A percentile compares a stretch with the other conserved stretches of the same genome.
These are phyloP conservation scores for Paraleonurus japonicus DNA, from an alignment of 257 asterid genomes.

Conservation along the genomic window DNA sequence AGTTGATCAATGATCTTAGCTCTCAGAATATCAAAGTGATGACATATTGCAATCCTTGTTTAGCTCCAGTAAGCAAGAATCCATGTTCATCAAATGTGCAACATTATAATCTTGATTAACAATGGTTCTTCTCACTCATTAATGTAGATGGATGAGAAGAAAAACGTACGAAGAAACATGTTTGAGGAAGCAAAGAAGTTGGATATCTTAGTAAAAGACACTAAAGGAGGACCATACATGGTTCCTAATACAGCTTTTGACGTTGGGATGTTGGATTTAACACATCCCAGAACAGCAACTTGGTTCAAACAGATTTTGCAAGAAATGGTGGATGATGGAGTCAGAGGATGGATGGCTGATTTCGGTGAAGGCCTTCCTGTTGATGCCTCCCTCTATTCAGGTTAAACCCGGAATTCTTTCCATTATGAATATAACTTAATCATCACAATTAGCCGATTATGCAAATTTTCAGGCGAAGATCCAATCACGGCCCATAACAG, in stretches of 20 bases:
- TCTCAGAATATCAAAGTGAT: slow-evolving; percentile 61
- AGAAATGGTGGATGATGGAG: slow-evolving; percentile 95
- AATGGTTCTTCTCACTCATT: background rate
- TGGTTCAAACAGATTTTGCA: slow-evolving; percentile 87
- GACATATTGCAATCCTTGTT: slow-evolving; percentile 99
- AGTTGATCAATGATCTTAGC: slow-evolving; percentile 58
- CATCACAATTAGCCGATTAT: background rate
- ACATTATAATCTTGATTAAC: background rate
- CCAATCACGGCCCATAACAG: slow-evolving; percentile 86
- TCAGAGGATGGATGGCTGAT: slow-evolving; percentile 99
- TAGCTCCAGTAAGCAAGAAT: slow-evolving; percentile 71
- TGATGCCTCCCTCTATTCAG: slow-evolving; percentile 87
- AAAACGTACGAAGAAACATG: slow-evolving; percentile 56
- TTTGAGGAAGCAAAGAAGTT: slow-evolving; percentile 77
- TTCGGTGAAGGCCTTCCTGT: slow-evolving; percentile 97
- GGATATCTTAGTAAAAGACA: slow-evolving; percentile 80
- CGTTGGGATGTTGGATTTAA: slow-evolving; percentile 92
- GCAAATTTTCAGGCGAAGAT: slow-evolving; percentile 70
- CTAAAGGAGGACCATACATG: slow-evolving; percentile 70
- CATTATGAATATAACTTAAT: background rate
- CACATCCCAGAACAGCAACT: slow-evolving; percentile 63
- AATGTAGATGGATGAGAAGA: slow-evolving; percentile 67
- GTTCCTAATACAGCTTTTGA: slow-evolving; percentile 95
- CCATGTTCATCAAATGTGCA: background rate
- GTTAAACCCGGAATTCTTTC: slow-evolving; percentile 29